phyloP scores from a whole-genome alignment of 108 stramenopile species.

The Phaeodactylum tricornutum region DNA sequence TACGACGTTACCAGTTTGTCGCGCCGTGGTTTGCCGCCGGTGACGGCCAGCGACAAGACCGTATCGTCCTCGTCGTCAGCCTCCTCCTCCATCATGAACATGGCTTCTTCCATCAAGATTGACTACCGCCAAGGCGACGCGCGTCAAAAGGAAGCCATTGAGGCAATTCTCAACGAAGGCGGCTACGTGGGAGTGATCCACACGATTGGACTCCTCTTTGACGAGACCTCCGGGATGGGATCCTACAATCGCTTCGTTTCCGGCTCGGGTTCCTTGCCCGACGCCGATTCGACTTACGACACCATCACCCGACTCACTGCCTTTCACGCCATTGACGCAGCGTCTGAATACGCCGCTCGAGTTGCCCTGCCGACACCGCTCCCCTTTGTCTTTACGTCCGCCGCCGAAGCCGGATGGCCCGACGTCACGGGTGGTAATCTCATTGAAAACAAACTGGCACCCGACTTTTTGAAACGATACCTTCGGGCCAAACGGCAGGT shows the following conservation, averaged over 20 bases:
- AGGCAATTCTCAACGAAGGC: conserved; percentile 23
- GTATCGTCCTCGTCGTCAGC: neutral
- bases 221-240: conserved; percentile 59
- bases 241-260: conserved; percentile 55
- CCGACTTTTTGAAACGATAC: conserved; percentile 64
- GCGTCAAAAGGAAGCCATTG: conserved; percentile 16
- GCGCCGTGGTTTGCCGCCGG: conserved; percentile 25
- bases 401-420: conserved; percentile 83
- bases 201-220: conserved; percentile 62
- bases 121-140: conserved; percentile 42
- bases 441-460: conserved; percentile 54
- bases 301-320: conserved; percentile 67
- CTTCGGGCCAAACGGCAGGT: conserved; percentile 66
- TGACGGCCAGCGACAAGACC: neutral
- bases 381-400: conserved; percentile 67
- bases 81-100: neutral
- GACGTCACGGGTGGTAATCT: conserved; percentile 51
- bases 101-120: neutral
- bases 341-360: conserved; percentile 22
- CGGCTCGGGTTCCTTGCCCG: conserved; percentile 64
- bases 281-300: conserved; percentile 64
- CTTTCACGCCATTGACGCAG: conserved; percentile 66
- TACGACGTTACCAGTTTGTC: conserved; percentile 32
- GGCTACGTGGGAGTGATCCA: conserved; percentile 18
- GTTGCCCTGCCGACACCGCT: conserved; percentile 9